Conservation (phyloP, 2,329 filamentous ascomycete species). For the Botrytis pseudocinerea region DNA sequence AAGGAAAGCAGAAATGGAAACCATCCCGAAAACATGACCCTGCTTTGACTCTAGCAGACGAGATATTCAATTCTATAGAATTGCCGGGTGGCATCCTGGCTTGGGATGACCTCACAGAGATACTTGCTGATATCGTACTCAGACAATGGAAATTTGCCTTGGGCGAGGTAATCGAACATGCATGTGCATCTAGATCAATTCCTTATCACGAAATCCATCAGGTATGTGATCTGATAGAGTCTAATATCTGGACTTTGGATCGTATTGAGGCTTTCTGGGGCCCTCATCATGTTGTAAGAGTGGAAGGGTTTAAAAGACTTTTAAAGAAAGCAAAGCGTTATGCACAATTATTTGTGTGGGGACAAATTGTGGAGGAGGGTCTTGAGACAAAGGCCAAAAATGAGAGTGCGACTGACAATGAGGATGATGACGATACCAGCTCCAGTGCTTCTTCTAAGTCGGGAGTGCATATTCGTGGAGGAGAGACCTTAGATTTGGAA, state of each 20-base stretch:
- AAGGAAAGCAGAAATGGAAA: constrained; percentile 7
- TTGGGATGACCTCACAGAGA: background rate
- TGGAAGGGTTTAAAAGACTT: constrained; percentile 12
- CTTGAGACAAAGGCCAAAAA: background rate
- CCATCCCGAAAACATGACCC: background rate
- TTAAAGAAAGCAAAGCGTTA: background rate
- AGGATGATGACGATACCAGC: background rate
- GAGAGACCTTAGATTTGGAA: constrained; percentile 6
- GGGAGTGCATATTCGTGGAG: constrained; percentile 1
- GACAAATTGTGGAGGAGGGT: background rate
- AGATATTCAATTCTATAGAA: background rate
- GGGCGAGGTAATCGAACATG: background rate
- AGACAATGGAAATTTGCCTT: constrained; percentile 6
- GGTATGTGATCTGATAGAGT: constrained; percentile 1
- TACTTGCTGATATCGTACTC: constrained; percentile 4
- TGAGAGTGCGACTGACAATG: background rate
- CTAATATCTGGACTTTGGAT: constrained; percentile 11
- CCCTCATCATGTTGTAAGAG: background rate
- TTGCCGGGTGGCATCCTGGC: background rate
- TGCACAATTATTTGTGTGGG: background rate
- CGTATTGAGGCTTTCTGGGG: background rate
- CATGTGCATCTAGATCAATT: background rate
- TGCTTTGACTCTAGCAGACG: background rate
- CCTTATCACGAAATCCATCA: background rate
- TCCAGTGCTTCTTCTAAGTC: background rate